Evolutionary conservation across 495 filamentous ascomycete genomes (phyloP).

Genomic region (Hamigera avellanea): DNA sequence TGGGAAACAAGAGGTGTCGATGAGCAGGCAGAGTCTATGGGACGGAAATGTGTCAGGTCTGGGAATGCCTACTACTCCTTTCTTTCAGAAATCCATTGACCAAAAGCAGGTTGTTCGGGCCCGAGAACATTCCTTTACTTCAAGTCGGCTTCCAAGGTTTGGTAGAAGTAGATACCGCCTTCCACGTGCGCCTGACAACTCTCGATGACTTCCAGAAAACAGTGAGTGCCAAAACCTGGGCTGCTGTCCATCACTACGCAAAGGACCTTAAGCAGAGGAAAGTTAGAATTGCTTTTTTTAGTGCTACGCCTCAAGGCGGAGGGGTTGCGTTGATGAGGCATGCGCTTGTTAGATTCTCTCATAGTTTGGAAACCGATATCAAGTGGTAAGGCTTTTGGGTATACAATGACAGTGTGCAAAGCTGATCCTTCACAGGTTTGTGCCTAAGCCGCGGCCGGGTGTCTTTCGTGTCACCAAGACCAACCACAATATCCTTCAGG

Average conservation of each 20-base stretch:
- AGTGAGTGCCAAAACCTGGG: slow-evolving; percentile 53
- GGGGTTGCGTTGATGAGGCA: slow-evolving; percentile 86
- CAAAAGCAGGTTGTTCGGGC: slow-evolving; percentile 49
- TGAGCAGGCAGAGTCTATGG: slow-evolving; percentile 81
- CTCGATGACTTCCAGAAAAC: slow-evolving; percentile 54
- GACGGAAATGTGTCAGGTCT: slow-evolving; percentile 65
- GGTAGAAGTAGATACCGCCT: slow-evolving; percentile 66
- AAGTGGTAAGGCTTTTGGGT: slow-evolving; percentile 51
- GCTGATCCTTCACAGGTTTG: slow-evolving; percentile 37
- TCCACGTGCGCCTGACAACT: slow-evolving; percentile 46
- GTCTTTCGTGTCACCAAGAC: slow-evolving; percentile 85
- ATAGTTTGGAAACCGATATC: slow-evolving; percentile 54
- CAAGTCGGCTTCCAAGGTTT: slow-evolving; percentile 61
- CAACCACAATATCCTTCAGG: slow-evolving; percentile 88
- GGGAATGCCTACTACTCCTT: slow-evolving; percentile 11
- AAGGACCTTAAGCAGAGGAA: slow-evolving; percentile 53
- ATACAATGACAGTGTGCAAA: slow-evolving; percentile 1
- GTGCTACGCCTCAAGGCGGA: slow-evolving; percentile 74
- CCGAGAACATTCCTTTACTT: slow-evolving; percentile 57
- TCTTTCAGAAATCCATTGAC: neutral
- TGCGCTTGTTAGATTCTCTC: slow-evolving; percentile 65
- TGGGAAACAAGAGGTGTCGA: slow-evolving; percentile 52
- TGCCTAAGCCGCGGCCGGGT: slow-evolving; percentile 73
- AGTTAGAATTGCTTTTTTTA: slow-evolving; percentile 74
- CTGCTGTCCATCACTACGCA: slow-evolving; percentile 55